Evolutionary conservation across 129 eudicot genomes (phyloP).

Genomic region (Kitagawia praeruptora): DNA sequence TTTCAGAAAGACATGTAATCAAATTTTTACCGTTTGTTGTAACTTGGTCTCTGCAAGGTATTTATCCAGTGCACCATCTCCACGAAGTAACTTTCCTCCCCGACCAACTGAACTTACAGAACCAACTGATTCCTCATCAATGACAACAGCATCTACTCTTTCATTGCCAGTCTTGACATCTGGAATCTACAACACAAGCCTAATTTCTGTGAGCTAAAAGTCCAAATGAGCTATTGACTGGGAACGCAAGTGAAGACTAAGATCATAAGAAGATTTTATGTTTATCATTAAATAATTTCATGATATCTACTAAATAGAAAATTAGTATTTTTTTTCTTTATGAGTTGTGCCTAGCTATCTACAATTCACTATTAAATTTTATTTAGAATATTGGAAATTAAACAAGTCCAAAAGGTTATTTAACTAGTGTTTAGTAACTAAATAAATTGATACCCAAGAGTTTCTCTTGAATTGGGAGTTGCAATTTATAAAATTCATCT

Average conservation of each 20-base stretch:
- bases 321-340: background rate
- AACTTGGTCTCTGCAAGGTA: conserved; percentile 38
- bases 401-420: background rate
- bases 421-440: background rate
- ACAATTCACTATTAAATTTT: background rate
- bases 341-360: background rate
- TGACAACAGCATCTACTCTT: conserved; percentile 80
- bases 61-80: conserved; percentile 66
- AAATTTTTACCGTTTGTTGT: conserved; percentile 35
- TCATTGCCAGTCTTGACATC: conserved; percentile 59
- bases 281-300: background rate
- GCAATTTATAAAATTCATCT: background rate
- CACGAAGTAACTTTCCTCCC: conserved; percentile 74
- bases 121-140: conserved; percentile 82
- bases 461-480: background rate
- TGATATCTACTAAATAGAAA: background rate
- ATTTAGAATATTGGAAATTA: background rate
- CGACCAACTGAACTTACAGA: conserved; percentile 38
- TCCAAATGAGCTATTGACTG: background rate
- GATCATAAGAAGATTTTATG: background rate
- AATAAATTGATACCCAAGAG: background rate
- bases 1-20: background rate
- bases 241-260: background rate
- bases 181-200: conserved; percentile 52
- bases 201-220: conserved; percentile 7